These are phyloP conservation scores for Vitis riparia DNA, from an alignment of 164 flowering plant species.

Conservation along the genomic window DNA sequence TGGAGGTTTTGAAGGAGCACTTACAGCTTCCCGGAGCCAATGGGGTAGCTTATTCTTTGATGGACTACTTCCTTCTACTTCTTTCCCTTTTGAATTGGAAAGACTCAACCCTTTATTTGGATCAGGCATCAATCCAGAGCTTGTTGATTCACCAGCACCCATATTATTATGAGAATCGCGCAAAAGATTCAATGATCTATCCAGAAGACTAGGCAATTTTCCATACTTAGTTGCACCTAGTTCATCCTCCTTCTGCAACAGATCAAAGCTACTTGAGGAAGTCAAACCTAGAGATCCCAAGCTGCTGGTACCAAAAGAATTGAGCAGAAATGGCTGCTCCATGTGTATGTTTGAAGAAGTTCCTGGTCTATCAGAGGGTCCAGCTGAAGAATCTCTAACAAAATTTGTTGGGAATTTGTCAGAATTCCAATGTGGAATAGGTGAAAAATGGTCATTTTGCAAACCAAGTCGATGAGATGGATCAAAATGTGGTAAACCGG, in stretches of 20 bases:
- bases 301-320: conserved; percentile 42
- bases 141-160: conserved; percentile 32
- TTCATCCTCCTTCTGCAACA: conserved; percentile 46
- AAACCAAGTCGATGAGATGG: conserved; percentile 35
- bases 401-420: conserved; percentile 43
- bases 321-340: conserved; percentile 52
- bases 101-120: conserved; percentile 23
- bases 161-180: conserved; percentile 30
- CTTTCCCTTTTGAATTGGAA: conserved; percentile 35
- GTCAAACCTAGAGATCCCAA: conserved; percentile 43
- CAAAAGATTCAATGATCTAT: conserved; percentile 39
- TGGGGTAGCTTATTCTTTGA: conserved; percentile 77
- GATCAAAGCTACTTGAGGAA: conserved; percentile 33
- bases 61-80: conserved; percentile 38
- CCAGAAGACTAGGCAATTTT: conserved; percentile 53
- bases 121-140: conserved; percentile 26
- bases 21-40: conserved; percentile 97
- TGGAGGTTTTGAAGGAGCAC: conserved; percentile 47
- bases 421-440: conserved; percentile 48
- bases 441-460: conserved; percentile 34
- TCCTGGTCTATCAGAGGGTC: conserved; percentile 47
- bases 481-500: conserved; percentile 38
- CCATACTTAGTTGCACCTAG: conserved; percentile 29
- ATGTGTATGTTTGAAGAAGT: conserved; percentile 33
- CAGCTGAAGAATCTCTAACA: conserved; percentile 39